Conservation (phyloP, 495 filamentous ascomycete genomes). For the Achaetomiella virescens region DNA sequence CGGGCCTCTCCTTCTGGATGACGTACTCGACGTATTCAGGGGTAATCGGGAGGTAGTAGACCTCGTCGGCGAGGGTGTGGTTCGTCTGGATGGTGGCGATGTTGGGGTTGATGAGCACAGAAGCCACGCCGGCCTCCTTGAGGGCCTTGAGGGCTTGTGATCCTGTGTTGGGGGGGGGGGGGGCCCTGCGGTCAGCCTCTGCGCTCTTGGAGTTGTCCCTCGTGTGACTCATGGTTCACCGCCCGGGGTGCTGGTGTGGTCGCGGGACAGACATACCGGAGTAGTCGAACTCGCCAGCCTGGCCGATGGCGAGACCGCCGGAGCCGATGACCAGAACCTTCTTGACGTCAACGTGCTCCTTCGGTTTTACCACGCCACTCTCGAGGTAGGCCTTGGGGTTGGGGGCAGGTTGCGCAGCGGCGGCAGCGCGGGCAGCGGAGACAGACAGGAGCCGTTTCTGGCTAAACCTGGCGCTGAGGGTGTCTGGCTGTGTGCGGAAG, state of each 20-base stretch:
- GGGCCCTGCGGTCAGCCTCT: slow-evolving; percentile 22
- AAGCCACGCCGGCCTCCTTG: slow-evolving; percentile 93
- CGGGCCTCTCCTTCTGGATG: slow-evolving; percentile 88
- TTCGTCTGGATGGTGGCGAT: slow-evolving; percentile 99
- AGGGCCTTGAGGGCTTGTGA: slow-evolving; percentile 96
- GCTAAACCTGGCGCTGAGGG: slow-evolving; percentile 20
- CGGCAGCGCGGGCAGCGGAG: slow-evolving; percentile 29
- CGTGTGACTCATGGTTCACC: slow-evolving; percentile 32
- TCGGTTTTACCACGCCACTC: slow-evolving; percentile 73
- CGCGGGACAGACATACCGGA: slow-evolving; percentile 57
- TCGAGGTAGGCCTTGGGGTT: slow-evolving; percentile 82
- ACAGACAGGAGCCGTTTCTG: slow-evolving; percentile 40
- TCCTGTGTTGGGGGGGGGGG: slow-evolving; percentile 50
- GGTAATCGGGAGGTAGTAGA: slow-evolving; percentile 96
- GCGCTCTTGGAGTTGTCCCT: background rate
- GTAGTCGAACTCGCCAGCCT: slow-evolving; percentile 98
- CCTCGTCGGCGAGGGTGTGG: slow-evolving; percentile 91
- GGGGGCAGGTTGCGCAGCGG: slow-evolving; percentile 56
- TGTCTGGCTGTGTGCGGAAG: slow-evolving; percentile 28
- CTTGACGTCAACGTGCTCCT: slow-evolving; percentile 80
- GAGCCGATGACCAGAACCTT: slow-evolving; percentile 97
- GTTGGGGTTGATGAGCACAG: slow-evolving; percentile 95
- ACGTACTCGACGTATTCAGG: slow-evolving; percentile 95
- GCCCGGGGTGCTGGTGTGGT: slow-evolving; percentile 5
- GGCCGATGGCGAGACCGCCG: slow-evolving; percentile 94